Conservation (phyloP, 495 filamentous ascomycete species). For the Podospora appendiculata region DNA sequence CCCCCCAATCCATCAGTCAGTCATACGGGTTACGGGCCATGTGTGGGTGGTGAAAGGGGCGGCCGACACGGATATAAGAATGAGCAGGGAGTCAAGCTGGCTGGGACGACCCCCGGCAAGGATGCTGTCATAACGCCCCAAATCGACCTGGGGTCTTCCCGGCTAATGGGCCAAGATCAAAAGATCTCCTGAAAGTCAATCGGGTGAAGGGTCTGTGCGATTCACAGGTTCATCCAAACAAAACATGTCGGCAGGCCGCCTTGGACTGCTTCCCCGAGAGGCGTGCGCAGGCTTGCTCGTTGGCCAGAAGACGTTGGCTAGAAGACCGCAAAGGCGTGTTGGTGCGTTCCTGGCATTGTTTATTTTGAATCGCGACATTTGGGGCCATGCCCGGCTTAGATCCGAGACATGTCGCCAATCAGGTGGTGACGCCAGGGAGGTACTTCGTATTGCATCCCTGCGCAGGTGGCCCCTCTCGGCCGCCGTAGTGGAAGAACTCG, state of each 20-base stretch:
- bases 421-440: conserved; percentile 5
- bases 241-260: not conserved
- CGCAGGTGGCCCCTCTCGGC: conserved; percentile 6
- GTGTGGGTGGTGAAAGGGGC: not conserved
- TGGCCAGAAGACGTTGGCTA: not conserved
- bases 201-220: not conserved
- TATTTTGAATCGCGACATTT: conserved; percentile 20
- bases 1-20: not conserved
- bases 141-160: conserved; percentile 3
- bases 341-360: conserved; percentile 23
- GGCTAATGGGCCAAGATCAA: not conserved
- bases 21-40: not conserved
- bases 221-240: not conserved
- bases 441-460: conserved; percentile 21
- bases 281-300: not conserved
- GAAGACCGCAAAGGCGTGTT: not conserved
- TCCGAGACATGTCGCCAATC: conserved; percentile 14
- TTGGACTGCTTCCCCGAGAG: not conserved
- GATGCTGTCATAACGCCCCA: conserved; percentile 11
- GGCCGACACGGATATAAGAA: not conserved
- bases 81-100: not conserved
- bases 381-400: conserved; percentile 14
- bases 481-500: conserved; percentile 15
- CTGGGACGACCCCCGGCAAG: conserved; percentile 1
- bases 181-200: not conserved